Evolutionary conservation across 257 asterid species (phyloP), one percentile per base, ranked within the genome.

Genomic region (Anisodus tanguticus): DNA sequence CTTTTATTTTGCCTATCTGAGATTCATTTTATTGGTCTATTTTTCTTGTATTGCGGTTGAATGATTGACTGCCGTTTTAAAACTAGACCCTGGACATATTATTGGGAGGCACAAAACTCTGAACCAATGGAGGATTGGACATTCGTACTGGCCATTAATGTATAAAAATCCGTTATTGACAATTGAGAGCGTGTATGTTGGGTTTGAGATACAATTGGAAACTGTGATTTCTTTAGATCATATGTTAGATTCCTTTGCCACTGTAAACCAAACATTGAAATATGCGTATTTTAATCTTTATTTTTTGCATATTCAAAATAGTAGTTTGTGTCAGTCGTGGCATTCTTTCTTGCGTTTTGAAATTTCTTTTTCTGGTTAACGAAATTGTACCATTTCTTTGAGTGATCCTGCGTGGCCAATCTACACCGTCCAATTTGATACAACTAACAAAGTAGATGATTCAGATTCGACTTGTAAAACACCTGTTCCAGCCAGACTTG

Each of bases 401-500:
- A 35, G 47, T 66, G 43, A 35, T 68, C 26, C 12, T 69, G 31
- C 31, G 53, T 68, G 3, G 49, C 13, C 81, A 77, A 77, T 77
- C 64, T 13, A 72, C 81, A 53, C 47, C 81, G 53, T 53, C 64
- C 60, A 77, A 51, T 53, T 77, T 37, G 45, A 53, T 57, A 26
- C 31, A 53, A 2, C 26, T 77, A 12, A 12, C 31, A 53, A 53
- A 26, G 82, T 77, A 53, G 31, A 53, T 77, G 82, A 77, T 77
- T 53, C 64, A 77, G 82, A 77, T 16, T 53, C 49, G 82, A 53
- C 22, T 31, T 77, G 82, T 53, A 77, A 77, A 53, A 31, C 64
- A 77, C 15, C n/a, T 31, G 9, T 31, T 53, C 63, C 64, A 53
- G 64, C 47, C 53, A 7, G 31, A 26, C 26, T 53, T 51, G 3